Percentiles rank a stretch among this genome's conserved stretches.
These are phyloP conservation scores for Geopyxis carbonaria DNA, from an alignment of 495 filamentous ascomycete genomes.

Conservation along the genomic window DNA sequence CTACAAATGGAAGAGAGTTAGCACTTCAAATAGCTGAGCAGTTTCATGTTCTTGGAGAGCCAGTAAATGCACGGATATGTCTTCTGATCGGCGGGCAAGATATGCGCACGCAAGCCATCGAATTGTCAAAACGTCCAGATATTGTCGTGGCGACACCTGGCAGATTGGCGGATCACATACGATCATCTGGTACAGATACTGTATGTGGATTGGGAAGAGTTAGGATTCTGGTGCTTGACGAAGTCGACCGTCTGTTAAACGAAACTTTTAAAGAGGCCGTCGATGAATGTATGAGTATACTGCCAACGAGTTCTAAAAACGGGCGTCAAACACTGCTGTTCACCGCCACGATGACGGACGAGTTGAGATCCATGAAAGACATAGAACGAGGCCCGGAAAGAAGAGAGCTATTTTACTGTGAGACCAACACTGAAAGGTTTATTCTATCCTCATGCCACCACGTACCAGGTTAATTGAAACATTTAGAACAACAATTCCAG, in stretches of 20 bases:
- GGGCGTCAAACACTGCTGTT: constrained; percentile 86
- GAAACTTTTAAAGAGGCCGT: constrained; percentile 40
- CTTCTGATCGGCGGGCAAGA: constrained; percentile 83
- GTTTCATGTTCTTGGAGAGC: constrained; percentile 73
- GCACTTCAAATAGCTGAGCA: constrained; percentile 94
- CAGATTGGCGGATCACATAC: constrained; percentile 83
- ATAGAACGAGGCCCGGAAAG: constrained; percentile 47
- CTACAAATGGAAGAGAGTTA: constrained; percentile 44
- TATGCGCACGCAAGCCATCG: constrained; percentile 78
- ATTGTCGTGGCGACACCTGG: constrained; percentile 90
- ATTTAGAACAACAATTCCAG: constrained; percentile 45
- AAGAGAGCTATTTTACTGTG: constrained; percentile 69
- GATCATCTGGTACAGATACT: constrained; percentile 76
- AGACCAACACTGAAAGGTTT: constrained; percentile 55
- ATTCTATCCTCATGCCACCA: constrained; percentile 3
- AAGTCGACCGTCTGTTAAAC: constrained; percentile 73
- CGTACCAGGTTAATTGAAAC: neutral
- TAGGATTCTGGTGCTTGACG: constrained; percentile 80
- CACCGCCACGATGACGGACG: constrained; percentile 87
- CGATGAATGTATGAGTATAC: constrained; percentile 61
- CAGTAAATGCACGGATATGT: constrained; percentile 65
- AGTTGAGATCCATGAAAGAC: constrained; percentile 67
- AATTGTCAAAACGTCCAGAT: constrained; percentile 64
- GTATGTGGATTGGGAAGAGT: constrained; percentile 58
- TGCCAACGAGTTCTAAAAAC: constrained; percentile 43